A percentile compares a stretch with the other conserved stretches of the same genome.
phyloP scores from a whole-genome alignment of 1,284 basidiomycete species.

The Puccinia coronata region DNA sequence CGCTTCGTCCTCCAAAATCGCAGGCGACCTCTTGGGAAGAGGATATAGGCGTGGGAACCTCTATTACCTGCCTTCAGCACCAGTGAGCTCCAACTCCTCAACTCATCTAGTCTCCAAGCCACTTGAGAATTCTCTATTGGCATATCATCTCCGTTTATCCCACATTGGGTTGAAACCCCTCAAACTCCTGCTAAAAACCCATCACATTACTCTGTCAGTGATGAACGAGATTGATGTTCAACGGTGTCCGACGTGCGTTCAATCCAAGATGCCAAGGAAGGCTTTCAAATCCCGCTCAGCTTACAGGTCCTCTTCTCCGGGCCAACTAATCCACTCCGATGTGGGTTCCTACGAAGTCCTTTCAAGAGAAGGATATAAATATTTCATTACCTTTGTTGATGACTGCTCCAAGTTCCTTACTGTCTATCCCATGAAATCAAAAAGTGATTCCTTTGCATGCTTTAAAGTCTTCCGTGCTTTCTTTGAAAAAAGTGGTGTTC shows the following conservation, averaged over 20 bases:
- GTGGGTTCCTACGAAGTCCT: neutral
- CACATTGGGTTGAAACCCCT: slow-evolving; percentile 25
- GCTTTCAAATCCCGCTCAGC: neutral
- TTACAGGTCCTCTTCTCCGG: neutral
- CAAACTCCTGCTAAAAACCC: neutral
- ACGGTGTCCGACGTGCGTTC: too few relatives aligned
- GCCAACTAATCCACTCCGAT: slow-evolving; percentile 28
- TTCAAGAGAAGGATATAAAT: slow-evolving; percentile 19
- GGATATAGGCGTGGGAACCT: too few relatives aligned
- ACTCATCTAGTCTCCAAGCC: neutral
- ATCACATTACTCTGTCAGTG: neutral
- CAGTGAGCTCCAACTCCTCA: neutral
- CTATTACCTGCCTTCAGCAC: slow-evolving; percentile 2
- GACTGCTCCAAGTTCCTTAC: slow-evolving; percentile 15
- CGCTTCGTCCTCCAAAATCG: neutral
- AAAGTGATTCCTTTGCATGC: neutral
- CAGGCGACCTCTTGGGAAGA: neutral
- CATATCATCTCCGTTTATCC: neutral
- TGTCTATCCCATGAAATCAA: slow-evolving; percentile 15
- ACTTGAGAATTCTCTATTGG: neutral
- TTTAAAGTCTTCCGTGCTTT: slow-evolving; percentile 6
- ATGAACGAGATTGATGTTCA: too few relatives aligned
- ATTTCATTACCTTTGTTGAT: slow-evolving; percentile 29
- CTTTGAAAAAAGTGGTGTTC: neutral
- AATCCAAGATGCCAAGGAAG: too few relatives aligned